phyloP scores from a whole-genome alignment of 495 filamentous ascomycete genomes.

The Hyphodiscus hymeniophilus region DNA sequence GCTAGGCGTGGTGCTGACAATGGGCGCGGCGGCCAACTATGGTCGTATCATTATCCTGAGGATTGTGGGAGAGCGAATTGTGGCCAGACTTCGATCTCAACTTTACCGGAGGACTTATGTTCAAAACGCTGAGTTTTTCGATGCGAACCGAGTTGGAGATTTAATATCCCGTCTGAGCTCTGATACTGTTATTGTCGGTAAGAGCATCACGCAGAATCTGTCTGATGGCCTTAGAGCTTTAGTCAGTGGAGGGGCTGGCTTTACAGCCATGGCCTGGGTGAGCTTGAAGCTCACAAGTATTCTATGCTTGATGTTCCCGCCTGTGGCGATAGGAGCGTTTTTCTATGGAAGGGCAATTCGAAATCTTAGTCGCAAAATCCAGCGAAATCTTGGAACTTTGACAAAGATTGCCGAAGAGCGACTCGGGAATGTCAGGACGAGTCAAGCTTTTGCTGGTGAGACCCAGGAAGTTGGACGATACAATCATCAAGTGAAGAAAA shows the following conservation, averaged over 20 bases:
- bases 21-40: slow-evolving; percentile 84
- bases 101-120: slow-evolving; percentile 85
- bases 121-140: slow-evolving; percentile 98
- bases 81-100: slow-evolving; percentile 78
- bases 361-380: slow-evolving; percentile 81
- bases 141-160: slow-evolving; percentile 94
- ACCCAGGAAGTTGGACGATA: slow-evolving; percentile 83
- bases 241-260: slow-evolving; percentile 81
- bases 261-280: slow-evolving; percentile 86
- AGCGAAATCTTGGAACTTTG: slow-evolving; percentile 82
- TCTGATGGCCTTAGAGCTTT: slow-evolving; percentile 85
- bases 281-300: slow-evolving; percentile 85
- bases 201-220: slow-evolving; percentile 95
- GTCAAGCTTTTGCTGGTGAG: slow-evolving; percentile 91
- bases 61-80: slow-evolving; percentile 93
- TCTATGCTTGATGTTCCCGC: slow-evolving; percentile 78
- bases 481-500: slow-evolving; percentile 82
- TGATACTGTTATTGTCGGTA: slow-evolving; percentile 94
- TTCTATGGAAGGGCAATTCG: slow-evolving; percentile 83
- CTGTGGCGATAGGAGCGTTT: slow-evolving; percentile 83
- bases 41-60: slow-evolving; percentile 86
- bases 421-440: slow-evolving; percentile 89
- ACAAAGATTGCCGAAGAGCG: slow-evolving; percentile 97
- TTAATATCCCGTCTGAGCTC: slow-evolving; percentile 91
- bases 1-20: slow-evolving; percentile 56